Evolutionary conservation across 2,329 filamentous ascomycete species (phyloP).

Genomic region (Colletotrichum lini): DNA sequence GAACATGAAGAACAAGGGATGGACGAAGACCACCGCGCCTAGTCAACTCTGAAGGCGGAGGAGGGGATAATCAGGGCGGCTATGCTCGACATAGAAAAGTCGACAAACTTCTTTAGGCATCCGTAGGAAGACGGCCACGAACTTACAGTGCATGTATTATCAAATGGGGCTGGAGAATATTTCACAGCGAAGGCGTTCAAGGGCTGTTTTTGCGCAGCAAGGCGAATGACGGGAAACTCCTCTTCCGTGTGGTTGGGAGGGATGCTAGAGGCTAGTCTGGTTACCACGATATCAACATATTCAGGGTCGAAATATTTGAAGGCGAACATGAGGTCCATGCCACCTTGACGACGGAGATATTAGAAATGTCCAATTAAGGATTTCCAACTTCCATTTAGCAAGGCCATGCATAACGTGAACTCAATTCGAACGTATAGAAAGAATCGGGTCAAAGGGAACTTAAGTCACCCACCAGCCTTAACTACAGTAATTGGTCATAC

Average conservation of each 20-base stretch:
- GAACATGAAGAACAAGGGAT: slow-evolving; percentile 88
- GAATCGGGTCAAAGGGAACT: too few species aligned
- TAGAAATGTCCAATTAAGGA: not conserved
- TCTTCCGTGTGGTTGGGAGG: not conserved
- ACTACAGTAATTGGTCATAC: not conserved
- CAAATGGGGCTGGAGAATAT: slow-evolving; percentile 37
- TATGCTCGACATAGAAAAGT: too few species aligned
- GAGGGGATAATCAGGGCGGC: not conserved
- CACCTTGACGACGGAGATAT: not conserved
- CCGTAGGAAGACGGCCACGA: not conserved
- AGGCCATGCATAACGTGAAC: not conserved
- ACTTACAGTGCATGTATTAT: slow-evolving; percentile 23
- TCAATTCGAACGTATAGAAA: not conserved
- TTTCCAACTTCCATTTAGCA: not conserved
- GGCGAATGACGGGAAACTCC: slow-evolving; percentile 6
- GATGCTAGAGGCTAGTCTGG: slow-evolving; percentile 1
- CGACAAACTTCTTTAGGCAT: not conserved
- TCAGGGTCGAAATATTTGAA: not conserved
- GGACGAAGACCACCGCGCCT: slow-evolving; percentile 80
- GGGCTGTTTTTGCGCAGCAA: slow-evolving; percentile 20
- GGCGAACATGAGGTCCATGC: not conserved
- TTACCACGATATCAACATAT: slow-evolving; percentile 5
- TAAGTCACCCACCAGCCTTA: not conserved
- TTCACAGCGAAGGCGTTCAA: slow-evolving; percentile 41
- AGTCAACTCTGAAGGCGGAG: slow-evolving; percentile 44